Evolutionary conservation across 352 stramenopile species (phyloP), one percentile per base, ranked within the genome.

Genomic region (Elongisporangium undulatum): DNA sequence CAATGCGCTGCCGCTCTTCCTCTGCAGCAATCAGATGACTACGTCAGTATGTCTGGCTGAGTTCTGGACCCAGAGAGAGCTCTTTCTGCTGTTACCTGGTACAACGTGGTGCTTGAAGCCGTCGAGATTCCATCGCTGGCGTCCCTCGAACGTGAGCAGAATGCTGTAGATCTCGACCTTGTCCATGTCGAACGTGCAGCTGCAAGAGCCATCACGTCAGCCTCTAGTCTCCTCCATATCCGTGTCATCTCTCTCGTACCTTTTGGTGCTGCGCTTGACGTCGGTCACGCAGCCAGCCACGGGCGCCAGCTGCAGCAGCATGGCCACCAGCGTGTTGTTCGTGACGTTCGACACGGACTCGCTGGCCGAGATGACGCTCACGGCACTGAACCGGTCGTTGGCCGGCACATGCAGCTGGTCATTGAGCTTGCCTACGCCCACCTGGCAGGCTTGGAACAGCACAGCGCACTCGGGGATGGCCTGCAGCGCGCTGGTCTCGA

Each of bases 121-220:
- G 50, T 89, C 74, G 38, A 91, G 58, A 0, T 64, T 69, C 75
- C 75, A 87, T 12, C 26, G 52, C 6, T 54, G 24, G 0, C 58
- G 51, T 7, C 61, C 19, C 1, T 84, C 77, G 22, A 79, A 65
- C 19, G 56, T 72, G 49, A 91, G 51, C 1, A 87, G 73, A 48
- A 91, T 70, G 53, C 79, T 88, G 59, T 87, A 91, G 63, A 89
- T 70, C 54, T 87, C 71, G 24, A 87, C 62, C 52, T 76, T 72
- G 13, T 61, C 53, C 77, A 90, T 89, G 48, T 87, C 66, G 49
- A 88, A 88, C 4, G 67, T 72, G 58, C 81, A 91, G 6, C 77
- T 87, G 26, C 16, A 59, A 26, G 24, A 41, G 29, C 29, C 29
- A 41, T 13, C 5, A 15, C 29, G 13, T 4, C 29, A 41, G n/a